These are phyloP conservation scores for Fusarium humuli DNA, from an alignment of 2,329 filamentous ascomycete genomes.

Conservation along the genomic window DNA sequence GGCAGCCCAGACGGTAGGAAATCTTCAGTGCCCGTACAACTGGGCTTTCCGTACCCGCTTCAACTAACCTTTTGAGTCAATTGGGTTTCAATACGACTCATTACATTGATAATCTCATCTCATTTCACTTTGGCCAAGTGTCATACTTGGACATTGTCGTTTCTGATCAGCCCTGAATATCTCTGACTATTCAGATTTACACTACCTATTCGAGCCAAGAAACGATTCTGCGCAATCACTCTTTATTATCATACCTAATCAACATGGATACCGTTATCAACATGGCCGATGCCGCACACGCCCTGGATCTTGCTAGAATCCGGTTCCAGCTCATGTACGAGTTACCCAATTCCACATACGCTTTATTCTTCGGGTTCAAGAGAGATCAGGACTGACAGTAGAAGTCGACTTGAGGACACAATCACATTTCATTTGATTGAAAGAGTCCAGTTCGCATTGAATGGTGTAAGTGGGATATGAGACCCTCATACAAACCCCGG, in stretches of 20 bases:
- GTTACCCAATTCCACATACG: not conserved
- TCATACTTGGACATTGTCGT: not conserved
- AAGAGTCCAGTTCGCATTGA: conserved; percentile 95
- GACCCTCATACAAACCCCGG: conserved; percentile 31
- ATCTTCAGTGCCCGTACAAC: not conserved
- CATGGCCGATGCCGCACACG: conserved; percentile 84
- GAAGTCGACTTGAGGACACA: conserved; percentile 93
- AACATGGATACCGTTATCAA: conserved; percentile 92
- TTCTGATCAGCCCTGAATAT: not conserved
- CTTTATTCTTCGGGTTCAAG: not conserved
- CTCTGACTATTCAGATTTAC: not conserved
- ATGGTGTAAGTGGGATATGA: conserved; percentile 58
- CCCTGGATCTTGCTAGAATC: conserved; percentile 90
- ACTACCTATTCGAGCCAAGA: not conserved
- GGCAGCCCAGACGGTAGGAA: not conserved
- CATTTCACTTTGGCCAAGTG: not conserved
- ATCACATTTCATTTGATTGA: conserved; percentile 98
- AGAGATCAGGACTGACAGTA: conserved; percentile 19
- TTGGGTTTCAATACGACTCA: conserved; percentile 21
- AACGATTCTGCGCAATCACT: conserved; percentile 5
- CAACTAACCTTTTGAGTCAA: conserved; percentile 7
- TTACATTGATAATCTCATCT: conserved; percentile 6
- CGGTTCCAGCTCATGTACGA: conserved; percentile 91
- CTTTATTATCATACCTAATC: conserved; percentile 3
- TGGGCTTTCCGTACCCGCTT: conserved; percentile 20